phyloP scores from a whole-genome alignment of 2,329 filamentous ascomycete genomes.

The Phaeophleospora eucalypticola region DNA sequence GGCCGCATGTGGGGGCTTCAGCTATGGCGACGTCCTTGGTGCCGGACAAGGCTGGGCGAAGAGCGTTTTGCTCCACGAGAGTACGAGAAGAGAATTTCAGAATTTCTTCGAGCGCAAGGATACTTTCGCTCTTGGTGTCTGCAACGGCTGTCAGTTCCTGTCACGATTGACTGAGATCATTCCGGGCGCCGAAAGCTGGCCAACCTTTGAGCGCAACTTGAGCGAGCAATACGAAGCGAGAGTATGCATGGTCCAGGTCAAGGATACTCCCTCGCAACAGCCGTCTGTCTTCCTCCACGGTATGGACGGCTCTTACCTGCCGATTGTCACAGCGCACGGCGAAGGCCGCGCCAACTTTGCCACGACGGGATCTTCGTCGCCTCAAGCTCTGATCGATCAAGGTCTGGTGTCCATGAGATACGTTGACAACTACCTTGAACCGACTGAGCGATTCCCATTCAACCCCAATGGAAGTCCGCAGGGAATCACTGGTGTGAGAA shows the following conservation, averaged over 20 bases:
- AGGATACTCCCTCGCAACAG: slow-evolving; percentile 50
- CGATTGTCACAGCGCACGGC: slow-evolving; percentile 84
- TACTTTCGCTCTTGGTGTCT: slow-evolving; percentile 90
- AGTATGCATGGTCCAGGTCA: slow-evolving; percentile 77
- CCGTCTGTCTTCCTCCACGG: slow-evolving; percentile 84
- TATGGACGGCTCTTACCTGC: slow-evolving; percentile 76
- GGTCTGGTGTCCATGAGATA: slow-evolving; percentile 77
- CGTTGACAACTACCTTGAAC: slow-evolving; percentile 72
- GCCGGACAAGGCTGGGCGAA: slow-evolving; percentile 97
- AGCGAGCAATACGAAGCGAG: slow-evolving; percentile 89
- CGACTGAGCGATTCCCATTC: slow-evolving; percentile 78
- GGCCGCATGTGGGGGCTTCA: slow-evolving; percentile 95
- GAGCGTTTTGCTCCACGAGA: slow-evolving; percentile 77
- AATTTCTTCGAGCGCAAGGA: slow-evolving; percentile 81
- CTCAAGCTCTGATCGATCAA: slow-evolving; percentile 55
- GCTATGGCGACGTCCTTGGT: slow-evolving; percentile 85
- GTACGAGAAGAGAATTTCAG: slow-evolving; percentile 72
- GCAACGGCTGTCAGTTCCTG: slow-evolving; percentile 97
- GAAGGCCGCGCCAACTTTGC: slow-evolving; percentile 71
- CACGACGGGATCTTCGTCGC: slow-evolving; percentile 45
- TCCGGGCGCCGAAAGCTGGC: slow-evolving; percentile 77
- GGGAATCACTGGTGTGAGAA: slow-evolving; percentile 77
- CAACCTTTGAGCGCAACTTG: slow-evolving; percentile 77
- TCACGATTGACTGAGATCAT: slow-evolving; percentile 78
- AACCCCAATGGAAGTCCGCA: slow-evolving; percentile 84